Evolutionary conservation across 2,329 filamentous ascomycete genomes (phyloP), one percentile per base, ranked within the genome.

Genomic region (Aspergillus clavatus): DNA sequence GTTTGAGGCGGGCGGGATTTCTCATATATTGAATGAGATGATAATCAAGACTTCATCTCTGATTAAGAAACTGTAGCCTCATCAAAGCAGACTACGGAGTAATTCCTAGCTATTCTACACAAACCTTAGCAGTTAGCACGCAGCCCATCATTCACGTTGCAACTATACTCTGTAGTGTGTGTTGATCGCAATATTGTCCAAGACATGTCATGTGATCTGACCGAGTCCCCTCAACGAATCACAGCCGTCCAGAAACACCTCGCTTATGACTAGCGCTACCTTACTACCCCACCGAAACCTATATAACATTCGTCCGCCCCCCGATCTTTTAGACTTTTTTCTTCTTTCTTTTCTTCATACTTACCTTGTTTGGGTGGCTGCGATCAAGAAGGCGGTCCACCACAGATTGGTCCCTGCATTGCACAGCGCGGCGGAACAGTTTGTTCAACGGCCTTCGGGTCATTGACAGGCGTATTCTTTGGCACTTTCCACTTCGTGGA

Each of bases 381-480:
- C 65, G 71, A 68, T 73, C 71, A 73, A 58, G 53, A 71, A 70
- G 63, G 63, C 64, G 67, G 63, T 59, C 59, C 59, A 67, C 68
- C 66, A 71, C 67, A 60, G 61, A 65, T 64, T 65, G 67, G 73
- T 70, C 69, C 73, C 75, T 77, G 71, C 75, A 78, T 78, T 78
- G 75, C 75, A 78, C 75, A 77, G 57, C 74, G 74, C 68, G 74
- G 75, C 59, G 73, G 70, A 71, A 67, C 72, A 62, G 56, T 22
- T 33, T 18, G 51, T 56, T 55, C 54, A 57, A 58, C 52, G 54
- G 56, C 54, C 42, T 58, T 61, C 59, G 60, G 62, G 61, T 64
- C 62, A 61, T 64, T 65, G 62, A 64, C 61, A 65, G 61, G 62
- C 62, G 62, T 55, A 66, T 66, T 66, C 61, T 66, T 66, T 66